These are phyloP conservation scores for Spizellomyces sp. DNA, from an alignment of 192 early-diverging fungal genomes.

Conservation along the genomic window DNA sequence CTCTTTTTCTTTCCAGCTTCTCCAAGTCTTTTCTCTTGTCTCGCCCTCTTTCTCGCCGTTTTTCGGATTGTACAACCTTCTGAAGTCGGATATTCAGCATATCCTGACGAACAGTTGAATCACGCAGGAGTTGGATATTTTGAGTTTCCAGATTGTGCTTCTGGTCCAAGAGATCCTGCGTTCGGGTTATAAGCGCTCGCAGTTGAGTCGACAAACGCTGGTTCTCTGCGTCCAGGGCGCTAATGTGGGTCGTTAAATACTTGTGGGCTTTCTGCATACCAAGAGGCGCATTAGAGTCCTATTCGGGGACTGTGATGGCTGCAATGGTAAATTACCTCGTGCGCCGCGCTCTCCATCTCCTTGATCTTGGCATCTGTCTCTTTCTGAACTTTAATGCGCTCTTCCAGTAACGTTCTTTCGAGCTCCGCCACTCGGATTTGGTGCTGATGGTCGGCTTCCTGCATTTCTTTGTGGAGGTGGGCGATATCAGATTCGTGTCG, in stretches of 20 bases:
- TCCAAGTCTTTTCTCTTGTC: neutral
- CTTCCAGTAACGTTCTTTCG: conserved; percentile 50
- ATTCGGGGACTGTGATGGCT: neutral
- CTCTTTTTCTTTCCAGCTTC: conserved; percentile 7
- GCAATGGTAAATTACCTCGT: conserved; percentile 34
- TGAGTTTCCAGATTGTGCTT: conserved; percentile 41
- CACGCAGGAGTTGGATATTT: conserved; percentile 46
- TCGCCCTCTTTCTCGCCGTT: conserved; percentile 9
- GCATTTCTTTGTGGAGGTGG: conserved; percentile 45
- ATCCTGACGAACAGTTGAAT: conserved; percentile 41
- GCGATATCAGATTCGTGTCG: conserved; percentile 44
- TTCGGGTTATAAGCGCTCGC: conserved; percentile 26
- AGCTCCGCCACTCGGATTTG: conserved; percentile 33
- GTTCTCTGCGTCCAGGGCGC: conserved; percentile 49
- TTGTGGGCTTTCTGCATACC: conserved; percentile 41
- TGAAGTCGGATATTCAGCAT: conserved; percentile 40
- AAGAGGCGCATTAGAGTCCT: neutral
- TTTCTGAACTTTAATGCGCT: conserved; percentile 52
- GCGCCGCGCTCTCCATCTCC: conserved; percentile 55
- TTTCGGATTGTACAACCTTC: conserved; percentile 33
- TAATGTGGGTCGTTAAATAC: conserved; percentile 48
- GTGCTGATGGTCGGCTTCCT: conserved; percentile 45
- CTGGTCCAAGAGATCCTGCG: conserved; percentile 37
- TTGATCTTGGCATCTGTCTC: conserved; percentile 54
- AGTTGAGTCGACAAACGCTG: conserved; percentile 41